Percentiles rank a stretch among this genome's conserved stretches.
Conservation (phyloP, 2,329 filamentous ascomycete genomes). For the Coniochaeta sp. region DNA sequence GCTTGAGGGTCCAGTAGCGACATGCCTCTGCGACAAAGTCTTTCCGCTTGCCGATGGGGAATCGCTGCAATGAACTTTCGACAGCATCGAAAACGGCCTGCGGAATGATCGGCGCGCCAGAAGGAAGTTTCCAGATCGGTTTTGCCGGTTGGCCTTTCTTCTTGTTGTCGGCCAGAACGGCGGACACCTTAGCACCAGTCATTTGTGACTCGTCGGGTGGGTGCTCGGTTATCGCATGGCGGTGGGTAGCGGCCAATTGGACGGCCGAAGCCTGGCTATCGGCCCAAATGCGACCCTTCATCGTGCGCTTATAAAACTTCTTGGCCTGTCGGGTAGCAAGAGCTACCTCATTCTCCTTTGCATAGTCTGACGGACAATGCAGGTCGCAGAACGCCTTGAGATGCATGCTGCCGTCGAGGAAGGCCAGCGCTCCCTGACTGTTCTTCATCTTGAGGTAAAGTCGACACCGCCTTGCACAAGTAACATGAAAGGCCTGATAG, state of each 20-base stretch:
- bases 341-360: slow-evolving; percentile 76
- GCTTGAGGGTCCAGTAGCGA: slow-evolving; percentile 96
- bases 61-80: slow-evolving; percentile 73
- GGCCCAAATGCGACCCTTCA: slow-evolving; percentile 86
- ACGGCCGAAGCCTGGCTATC: slow-evolving; percentile 80
- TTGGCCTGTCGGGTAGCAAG: slow-evolving; percentile 75
- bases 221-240: slow-evolving; percentile 56
- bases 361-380: slow-evolving; percentile 85
- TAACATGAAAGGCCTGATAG: slow-evolving; percentile 95
- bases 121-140: slow-evolving; percentile 83
- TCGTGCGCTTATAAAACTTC: slow-evolving; percentile 80
- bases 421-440: slow-evolving; percentile 67
- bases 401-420: slow-evolving; percentile 70
- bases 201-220: slow-evolving; percentile 75
- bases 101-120: slow-evolving; percentile 89
- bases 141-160: slow-evolving; percentile 63
- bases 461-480: slow-evolving; percentile 80
- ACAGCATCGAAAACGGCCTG: slow-evolving; percentile 81
- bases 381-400: slow-evolving; percentile 95
- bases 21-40: slow-evolving; percentile 90
- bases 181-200: slow-evolving; percentile 73
- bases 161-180: slow-evolving; percentile 67
- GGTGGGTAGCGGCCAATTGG: slow-evolving; percentile 67
- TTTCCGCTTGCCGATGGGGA: slow-evolving; percentile 74
- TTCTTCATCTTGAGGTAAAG: slow-evolving; percentile 97